Base-by-base conservation (phyloP, 83 land plant genomes). In the Larix sibirica region DNA sequence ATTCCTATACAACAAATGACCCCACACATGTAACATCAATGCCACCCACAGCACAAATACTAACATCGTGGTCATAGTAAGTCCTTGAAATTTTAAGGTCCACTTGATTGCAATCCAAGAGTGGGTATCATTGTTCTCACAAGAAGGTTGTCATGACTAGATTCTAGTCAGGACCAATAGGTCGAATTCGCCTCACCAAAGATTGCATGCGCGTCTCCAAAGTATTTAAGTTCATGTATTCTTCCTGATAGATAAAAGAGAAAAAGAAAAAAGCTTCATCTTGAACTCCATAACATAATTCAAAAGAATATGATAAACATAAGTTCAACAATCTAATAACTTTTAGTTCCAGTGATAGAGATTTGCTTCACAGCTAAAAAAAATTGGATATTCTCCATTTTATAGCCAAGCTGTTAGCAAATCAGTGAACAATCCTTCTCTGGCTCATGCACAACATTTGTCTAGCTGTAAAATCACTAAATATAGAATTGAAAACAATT, bases 111-210 rank as follows among this genome's bases (percentile, higher is more conserved):
- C 83, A 87, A 89, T 20, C 95, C 95, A 79, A 93, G 93, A 16
- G 92, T 90, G 24, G 93, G 93, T 66, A 90, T 90, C 93, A 90
- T 93, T 33, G 88, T 82, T 80, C 88, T 66, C 21, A 87, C 67
- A 50, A 12, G 56, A 82, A 54, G 79, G 47, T 81, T 79, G 70
- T 54, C 56, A 54, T 79, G 89, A 36, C 56, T 58, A 28, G 56
- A 74, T 87, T 86, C 80, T 76, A 86, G 83, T 23, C 47, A 56
- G 74, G 86, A 80, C 67, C 85, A 78, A 58, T 86, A 50, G 56
- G 56, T 40, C 78, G 70, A 58, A 84, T 26, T 10, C 89, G 82
- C 77, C 77, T 90, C 38, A 86, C 73, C 67, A 90, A 33, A 70
- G 16, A 26, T 56, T 86, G 89, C 73, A 93, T 81, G 61, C 94